phyloP scores from a whole-genome alignment of 306 rosid species.

The Abrus precatorius region DNA sequence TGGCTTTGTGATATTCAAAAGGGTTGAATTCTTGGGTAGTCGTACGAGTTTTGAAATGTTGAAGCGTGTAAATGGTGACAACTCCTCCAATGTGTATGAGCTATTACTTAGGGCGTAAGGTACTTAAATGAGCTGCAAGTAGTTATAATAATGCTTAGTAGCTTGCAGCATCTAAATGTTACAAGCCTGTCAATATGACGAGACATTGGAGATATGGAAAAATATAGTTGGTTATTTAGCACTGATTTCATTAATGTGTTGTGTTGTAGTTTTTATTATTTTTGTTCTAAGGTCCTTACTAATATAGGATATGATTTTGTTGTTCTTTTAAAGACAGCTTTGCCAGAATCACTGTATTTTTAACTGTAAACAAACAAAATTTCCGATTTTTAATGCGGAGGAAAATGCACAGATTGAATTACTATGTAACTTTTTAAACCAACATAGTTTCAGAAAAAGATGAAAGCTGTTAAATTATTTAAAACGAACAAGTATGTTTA shows the following conservation, averaged over 20 bases:
- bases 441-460: not conserved
- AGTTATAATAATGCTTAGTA: constrained; percentile 10
- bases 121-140: constrained; percentile 30
- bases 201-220: not conserved
- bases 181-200: constrained; percentile 21
- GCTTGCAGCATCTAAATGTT: constrained; percentile 2
- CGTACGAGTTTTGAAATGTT: constrained; percentile 90
- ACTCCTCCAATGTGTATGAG: constrained; percentile 93
- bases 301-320: not conserved
- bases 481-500: not conserved
- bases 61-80: constrained; percentile 87
- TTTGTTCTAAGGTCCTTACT: not conserved
- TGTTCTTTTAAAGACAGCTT: not conserved
- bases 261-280: not conserved
- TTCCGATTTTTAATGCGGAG: not conserved
- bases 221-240: constrained; percentile 7
- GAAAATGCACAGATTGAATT: not conserved
- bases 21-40: constrained; percentile 88
- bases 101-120: constrained; percentile 82
- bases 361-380: not conserved
- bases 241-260: constrained; percentile 9
- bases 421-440: too few species aligned
- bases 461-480: not conserved
- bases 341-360: not conserved
- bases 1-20: constrained; percentile 67